Evolutionary conservation across 495 filamentous ascomycete species (phyloP).

Genomic region (Neurospora sp.): DNA sequence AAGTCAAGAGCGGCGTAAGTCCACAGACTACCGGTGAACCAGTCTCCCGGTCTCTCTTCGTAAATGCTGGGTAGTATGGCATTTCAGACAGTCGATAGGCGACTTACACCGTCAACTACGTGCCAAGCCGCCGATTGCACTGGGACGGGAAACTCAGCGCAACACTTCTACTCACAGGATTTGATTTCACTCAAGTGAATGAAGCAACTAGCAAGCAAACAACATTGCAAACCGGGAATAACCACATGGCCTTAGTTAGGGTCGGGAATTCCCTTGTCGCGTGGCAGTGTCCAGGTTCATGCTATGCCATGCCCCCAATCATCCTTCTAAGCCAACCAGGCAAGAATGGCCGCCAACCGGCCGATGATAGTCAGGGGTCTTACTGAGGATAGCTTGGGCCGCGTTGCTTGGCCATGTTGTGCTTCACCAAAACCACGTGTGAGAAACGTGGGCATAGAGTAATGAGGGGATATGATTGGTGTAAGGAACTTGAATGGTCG

Average conservation of each 20-base stretch:
- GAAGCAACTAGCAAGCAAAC: not conserved
- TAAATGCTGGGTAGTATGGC: not conserved
- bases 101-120: not conserved
- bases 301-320: not conserved
- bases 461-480: not conserved
- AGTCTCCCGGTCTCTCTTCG: not conserved
- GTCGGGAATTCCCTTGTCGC: not conserved
- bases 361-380: not conserved
- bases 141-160: not conserved
- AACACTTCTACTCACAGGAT: not conserved
- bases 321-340: not conserved
- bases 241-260: not conserved
- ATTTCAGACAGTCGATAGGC: not conserved
- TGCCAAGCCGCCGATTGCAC: not conserved
- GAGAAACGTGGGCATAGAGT: not conserved
- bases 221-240: not conserved
- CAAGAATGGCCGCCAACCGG: not conserved
- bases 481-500: not conserved
- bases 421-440: not conserved
- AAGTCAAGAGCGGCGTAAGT: not conserved
- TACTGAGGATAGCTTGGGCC: not conserved
- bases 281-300: not conserved
- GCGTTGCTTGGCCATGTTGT: not conserved
- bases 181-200: not conserved
- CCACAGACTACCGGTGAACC: not conserved